phyloP scores from a whole-genome alignment of 83 land plant genomes.

The Diphasiastrum complanatum region DNA sequence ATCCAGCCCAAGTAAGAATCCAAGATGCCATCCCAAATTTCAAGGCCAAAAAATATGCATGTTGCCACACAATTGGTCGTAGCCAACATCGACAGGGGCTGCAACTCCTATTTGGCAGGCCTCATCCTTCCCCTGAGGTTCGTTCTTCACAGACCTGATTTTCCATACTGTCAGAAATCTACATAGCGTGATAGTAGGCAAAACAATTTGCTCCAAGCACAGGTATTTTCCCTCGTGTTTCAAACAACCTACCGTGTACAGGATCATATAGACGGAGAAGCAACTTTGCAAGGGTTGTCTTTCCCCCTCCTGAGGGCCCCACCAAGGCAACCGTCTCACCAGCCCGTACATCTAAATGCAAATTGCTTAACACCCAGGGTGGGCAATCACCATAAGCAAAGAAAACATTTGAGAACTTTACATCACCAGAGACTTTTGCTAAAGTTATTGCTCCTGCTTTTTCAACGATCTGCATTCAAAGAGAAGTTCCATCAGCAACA shows the following conservation, averaged over 20 bases:
- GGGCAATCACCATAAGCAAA: slow-evolving; percentile 52
- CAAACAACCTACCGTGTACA: slow-evolving; percentile 39
- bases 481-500: background rate
- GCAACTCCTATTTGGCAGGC: too few relatives aligned
- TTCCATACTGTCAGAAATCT: too few relatives aligned
- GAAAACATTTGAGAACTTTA: slow-evolving; percentile 53
- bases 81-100: too few relatives aligned
- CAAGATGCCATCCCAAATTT: too few relatives aligned
- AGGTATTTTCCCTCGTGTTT: too few relatives aligned
- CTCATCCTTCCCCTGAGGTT: too few relatives aligned
- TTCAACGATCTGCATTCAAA: slow-evolving; percentile 48
- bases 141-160: too few relatives aligned
- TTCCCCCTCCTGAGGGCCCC: slow-evolving; percentile 95
- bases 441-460: slow-evolving; percentile 41
- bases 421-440: slow-evolving; percentile 49
- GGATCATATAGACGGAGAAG: slow-evolving; percentile 94
- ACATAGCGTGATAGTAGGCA: too few relatives aligned
- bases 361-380: slow-evolving; percentile 46
- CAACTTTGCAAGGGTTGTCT: slow-evolving; percentile 73
- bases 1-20: too few relatives aligned
- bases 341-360: slow-evolving; percentile 62
- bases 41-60: too few relatives aligned
- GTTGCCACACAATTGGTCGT: too few relatives aligned
- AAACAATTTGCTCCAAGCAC: too few relatives aligned
- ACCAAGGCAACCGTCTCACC: slow-evolving; percentile 85